Percentiles rank a stretch among this genome's conserved stretches.
phyloP scores from a whole-genome alignment of 2,329 filamentous ascomycete genomes.

The Cladosporium sp. region DNA sequence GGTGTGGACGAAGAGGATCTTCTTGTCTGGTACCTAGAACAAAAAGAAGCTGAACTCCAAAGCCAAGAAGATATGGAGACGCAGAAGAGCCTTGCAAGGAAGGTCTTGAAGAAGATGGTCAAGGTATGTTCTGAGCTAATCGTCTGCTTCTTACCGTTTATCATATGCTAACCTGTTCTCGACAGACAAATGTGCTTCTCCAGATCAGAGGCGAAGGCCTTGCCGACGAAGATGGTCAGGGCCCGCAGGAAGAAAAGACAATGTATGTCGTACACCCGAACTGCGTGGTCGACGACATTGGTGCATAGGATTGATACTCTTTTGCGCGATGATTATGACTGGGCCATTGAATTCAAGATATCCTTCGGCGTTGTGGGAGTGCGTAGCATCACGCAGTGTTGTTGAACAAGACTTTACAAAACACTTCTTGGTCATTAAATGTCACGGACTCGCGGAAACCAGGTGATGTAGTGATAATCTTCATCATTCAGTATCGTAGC shows the following conservation, averaged over 20 bases:
- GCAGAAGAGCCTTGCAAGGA: conserved; percentile 71
- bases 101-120: conserved; percentile 94
- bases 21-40: conserved; percentile 86
- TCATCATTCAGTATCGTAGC: conserved; percentile 5
- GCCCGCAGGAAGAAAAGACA: conserved; percentile 54
- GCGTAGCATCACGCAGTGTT: not conserved
- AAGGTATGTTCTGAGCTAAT: conserved; percentile 64
- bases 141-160: not conserved
- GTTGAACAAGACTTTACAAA: not conserved
- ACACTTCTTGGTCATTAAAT: not conserved
- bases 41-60: conserved; percentile 79
- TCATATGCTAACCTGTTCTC: not conserved
- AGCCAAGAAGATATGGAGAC: conserved; percentile 77
- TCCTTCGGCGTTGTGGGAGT: conserved; percentile 13
- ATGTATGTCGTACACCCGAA: conserved; percentile 94
- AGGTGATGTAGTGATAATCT: not conserved
- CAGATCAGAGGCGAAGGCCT: conserved; percentile 78
- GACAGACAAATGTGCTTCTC: conserved; percentile 60
- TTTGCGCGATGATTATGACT: conserved; percentile 7
- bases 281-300: conserved; percentile 70
- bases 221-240: conserved; percentile 70
- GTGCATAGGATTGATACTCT: conserved; percentile 1
- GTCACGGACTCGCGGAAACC: not conserved
- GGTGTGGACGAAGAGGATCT: conserved; percentile 83
- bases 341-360: conserved; percentile 7